These are phyloP conservation scores for Nakaseomyces delphensis DNA, from an alignment of 1,139 yeast species.

Conservation along the genomic window DNA sequence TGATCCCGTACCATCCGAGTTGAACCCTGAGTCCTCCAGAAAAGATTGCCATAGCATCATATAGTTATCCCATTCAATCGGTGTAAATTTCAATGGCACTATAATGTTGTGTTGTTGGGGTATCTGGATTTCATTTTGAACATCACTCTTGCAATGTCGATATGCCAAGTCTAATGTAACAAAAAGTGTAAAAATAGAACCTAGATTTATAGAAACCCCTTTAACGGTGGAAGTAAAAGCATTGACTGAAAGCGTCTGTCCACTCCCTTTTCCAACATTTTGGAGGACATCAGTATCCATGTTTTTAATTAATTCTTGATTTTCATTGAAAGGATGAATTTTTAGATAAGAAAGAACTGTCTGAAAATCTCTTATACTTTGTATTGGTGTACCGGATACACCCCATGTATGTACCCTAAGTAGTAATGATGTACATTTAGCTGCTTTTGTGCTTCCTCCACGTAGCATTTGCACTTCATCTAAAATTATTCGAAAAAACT, in stretches of 20 bases:
- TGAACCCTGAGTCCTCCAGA: slow-evolving; percentile 43
- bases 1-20: slow-evolving; percentile 49
- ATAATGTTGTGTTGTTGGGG: slow-evolving; percentile 71
- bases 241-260: background rate
- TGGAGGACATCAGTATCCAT: slow-evolving; percentile 10
- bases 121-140: slow-evolving; percentile 60
- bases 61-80: slow-evolving; percentile 78
- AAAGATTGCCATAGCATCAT: slow-evolving; percentile 54
- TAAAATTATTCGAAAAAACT: slow-evolving; percentile 80
- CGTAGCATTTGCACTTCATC: slow-evolving; percentile 96
- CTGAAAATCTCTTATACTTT: slow-evolving; percentile 54
- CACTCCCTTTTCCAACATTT: background rate
- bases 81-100: slow-evolving; percentile 63
- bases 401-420: slow-evolving; percentile 94
- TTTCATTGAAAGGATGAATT: slow-evolving; percentile 50
- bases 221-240: background rate
- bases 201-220: background rate
- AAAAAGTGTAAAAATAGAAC: slow-evolving; percentile 17
- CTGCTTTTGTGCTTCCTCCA: slow-evolving; percentile 62
- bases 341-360: slow-evolving; percentile 63
- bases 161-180: slow-evolving; percentile 38
- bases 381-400: slow-evolving; percentile 89
- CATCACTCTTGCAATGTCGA: slow-evolving; percentile 80
- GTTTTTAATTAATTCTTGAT: slow-evolving; percentile 16
- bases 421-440: slow-evolving; percentile 67